Evolutionary conservation across 1,139 yeast genomes (phyloP), one percentile per base, ranked within the genome.

Genomic region (Suhomyces bolitotheri): DNA sequence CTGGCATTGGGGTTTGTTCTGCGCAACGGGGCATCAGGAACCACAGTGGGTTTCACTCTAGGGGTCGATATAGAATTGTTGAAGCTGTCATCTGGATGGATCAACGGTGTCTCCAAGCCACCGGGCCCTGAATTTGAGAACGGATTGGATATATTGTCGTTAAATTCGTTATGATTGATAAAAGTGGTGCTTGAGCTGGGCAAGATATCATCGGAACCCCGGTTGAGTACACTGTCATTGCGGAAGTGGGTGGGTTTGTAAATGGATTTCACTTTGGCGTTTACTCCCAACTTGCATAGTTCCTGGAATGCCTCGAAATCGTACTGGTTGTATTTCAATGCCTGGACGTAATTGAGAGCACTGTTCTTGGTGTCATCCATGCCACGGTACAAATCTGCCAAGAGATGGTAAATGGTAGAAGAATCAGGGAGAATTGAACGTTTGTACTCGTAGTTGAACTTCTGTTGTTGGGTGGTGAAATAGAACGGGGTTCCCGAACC

Each of bases 241-340:
- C 37, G 40, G 28, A 40, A 22, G 16, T 38, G 44, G 33, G 45
- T 52, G 15, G 51, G 45, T 32, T 72, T 76, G 58, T 74, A 85
- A 27, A 87, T 72, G 6, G 82, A 66, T 37, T 77, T 76, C 7
- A 81, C 80, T 33, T 78, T 71, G 16, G 87, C 72, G 42, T 78
- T 75, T 16, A 83, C 85, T 9, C 92, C 90, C 53, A 86, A 65
- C 40, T 74, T 73, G 51, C 92, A 81, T 31, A 92, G 64, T 27
- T 82, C 81, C 48, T 84, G 88, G 44, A 86, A 79, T 0, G 97
- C 90, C 53, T 88, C 97, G 75, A 94, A 89, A 33, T 88, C 72
- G 54, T 72, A 87, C 16, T 95, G 96, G 54, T 92, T 86, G 40
- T 72, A 60, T 41, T 78, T 76, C 38, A 88, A 66, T 0, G 94